Percentiles rank a stretch among this genome's conserved stretches.
These are phyloP conservation scores for Leucogyrophana mollusca DNA, from an alignment of 768 basidiomycete genomes.

Conservation along the genomic window DNA sequence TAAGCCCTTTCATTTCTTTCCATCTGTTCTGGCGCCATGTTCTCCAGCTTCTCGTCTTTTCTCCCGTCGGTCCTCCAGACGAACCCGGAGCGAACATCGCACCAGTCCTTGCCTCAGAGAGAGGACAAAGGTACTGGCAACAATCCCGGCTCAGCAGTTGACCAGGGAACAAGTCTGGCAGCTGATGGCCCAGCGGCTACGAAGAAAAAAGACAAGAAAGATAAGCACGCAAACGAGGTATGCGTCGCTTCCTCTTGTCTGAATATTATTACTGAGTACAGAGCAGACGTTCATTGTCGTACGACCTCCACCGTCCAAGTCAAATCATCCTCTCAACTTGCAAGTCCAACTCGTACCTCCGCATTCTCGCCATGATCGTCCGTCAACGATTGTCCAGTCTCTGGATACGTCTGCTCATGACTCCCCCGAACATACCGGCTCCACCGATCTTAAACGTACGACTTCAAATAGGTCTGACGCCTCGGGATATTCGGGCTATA, in stretches of 20 bases:
- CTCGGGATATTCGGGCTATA: conserved; percentile 45
- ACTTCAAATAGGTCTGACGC: conserved; percentile 52
- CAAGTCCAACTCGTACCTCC: conserved; percentile 88
- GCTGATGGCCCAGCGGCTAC: conserved; percentile 31
- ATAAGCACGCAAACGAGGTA: conserved; percentile 49
- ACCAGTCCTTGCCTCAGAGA: conserved; percentile 18
- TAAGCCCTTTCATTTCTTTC: background rate
- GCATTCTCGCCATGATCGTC: conserved; percentile 40
- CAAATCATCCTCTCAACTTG: conserved; percentile 85
- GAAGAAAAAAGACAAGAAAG: conserved; percentile 48
- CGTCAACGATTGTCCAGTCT: conserved; percentile 40
- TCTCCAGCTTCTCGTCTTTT: conserved; percentile 51
- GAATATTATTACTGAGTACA: conserved; percentile 3
- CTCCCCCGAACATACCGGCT: conserved; percentile 17
- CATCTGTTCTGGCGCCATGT: conserved; percentile 37
- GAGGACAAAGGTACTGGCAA: conserved; percentile 4
- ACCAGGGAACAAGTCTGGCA: background rate
- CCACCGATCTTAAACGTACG: conserved; percentile 25
- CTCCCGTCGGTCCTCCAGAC: conserved; percentile 47
- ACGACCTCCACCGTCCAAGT: conserved; percentile 80
- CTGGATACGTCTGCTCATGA: conserved; percentile 38
- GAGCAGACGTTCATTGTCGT: conserved; percentile 87
- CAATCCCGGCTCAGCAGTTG: background rate
- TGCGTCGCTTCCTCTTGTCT: conserved; percentile 11
- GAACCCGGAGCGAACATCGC: conserved; percentile 19